Conservation (phyloP, 108 stramenopile genomes). For the Mediolabrus comicus region DNA sequence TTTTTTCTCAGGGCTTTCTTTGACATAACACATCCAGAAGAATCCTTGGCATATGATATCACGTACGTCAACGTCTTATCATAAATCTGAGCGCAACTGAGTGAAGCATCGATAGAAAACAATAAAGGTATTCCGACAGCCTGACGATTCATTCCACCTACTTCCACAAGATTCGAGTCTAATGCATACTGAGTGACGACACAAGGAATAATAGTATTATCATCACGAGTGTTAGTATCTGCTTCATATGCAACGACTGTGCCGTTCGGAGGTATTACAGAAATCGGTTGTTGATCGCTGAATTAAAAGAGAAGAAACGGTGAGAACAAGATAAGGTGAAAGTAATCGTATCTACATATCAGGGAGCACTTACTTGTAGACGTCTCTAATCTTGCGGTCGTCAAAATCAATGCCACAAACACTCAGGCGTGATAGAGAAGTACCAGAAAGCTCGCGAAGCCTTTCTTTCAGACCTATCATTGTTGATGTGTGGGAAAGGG, state of each 20-base stretch:
- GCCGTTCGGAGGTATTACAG: conserved; percentile 24
- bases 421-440: conserved; percentile 27
- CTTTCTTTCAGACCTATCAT: conserved; percentile 29
- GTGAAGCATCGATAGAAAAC: conserved; percentile 44
- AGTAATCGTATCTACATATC: too few species aligned
- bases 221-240: conserved; percentile 13
- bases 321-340: background rate
- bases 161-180: conserved; percentile 1
- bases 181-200: conserved; percentile 8
- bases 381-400: conserved; percentile 38
- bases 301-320: background rate
- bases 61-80: conserved; percentile 52
- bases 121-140: conserved; percentile 67
- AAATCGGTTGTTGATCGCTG: conserved; percentile 39
- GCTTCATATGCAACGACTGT: conserved; percentile 60
- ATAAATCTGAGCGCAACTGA: conserved; percentile 55
- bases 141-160: conserved; percentile 2
- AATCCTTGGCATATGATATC: conserved; percentile 27
- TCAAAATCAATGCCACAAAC: conserved; percentile 48
- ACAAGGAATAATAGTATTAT: conserved; percentile 30
- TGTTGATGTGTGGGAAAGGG: conserved; percentile 4
- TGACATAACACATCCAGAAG: background rate
- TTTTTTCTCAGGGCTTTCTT: background rate
- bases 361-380: conserved; percentile 35
- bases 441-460: conserved; percentile 35